Conservation (phyloP, 208 protist genomes). For the Trypanosomatidae sp. region DNA sequence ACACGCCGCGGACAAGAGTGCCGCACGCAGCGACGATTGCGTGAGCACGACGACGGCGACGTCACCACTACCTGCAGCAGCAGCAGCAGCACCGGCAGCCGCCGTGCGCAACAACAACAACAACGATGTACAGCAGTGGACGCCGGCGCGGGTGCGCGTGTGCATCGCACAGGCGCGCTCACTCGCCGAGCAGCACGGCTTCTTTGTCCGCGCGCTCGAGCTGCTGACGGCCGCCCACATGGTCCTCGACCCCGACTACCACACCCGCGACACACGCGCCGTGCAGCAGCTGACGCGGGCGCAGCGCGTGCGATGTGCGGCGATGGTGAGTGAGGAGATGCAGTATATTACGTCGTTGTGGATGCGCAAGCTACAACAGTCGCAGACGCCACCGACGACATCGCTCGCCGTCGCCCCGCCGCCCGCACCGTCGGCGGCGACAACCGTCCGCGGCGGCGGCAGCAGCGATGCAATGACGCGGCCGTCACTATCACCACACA, state of each 20-base stretch:
- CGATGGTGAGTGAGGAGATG: conserved; percentile 9
- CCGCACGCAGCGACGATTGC: too few species aligned
- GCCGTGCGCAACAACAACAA: neutral
- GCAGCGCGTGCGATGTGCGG: conserved; percentile 10
- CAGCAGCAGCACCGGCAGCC: conserved; percentile 2
- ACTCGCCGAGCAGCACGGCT: conserved; percentile 9
- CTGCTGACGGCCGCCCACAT: conserved; percentile 13
- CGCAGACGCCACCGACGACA: too few species aligned
- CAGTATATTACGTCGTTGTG: conserved; percentile 12
- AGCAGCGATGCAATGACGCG: too few species aligned
- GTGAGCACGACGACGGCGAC: too few species aligned
- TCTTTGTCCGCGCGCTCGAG: conserved; percentile 15
- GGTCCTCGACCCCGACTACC: conserved; percentile 12
- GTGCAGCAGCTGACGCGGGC: conserved; percentile 1
- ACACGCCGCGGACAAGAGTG: too few species aligned
- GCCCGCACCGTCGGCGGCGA: too few species aligned
- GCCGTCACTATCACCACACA: too few species aligned
- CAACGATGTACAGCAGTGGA: conserved; percentile 7
- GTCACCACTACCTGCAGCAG: neutral
- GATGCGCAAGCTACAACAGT: conserved; percentile 7
- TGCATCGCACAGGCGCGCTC: conserved; percentile 8
- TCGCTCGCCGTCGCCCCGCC: too few species aligned
- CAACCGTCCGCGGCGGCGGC: too few species aligned
- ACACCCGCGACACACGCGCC: neutral
- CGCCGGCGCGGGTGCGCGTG: conserved; percentile 12